Conservation (phyloP, 208 protist genomes). For the Leishmania mexicana region DNA sequence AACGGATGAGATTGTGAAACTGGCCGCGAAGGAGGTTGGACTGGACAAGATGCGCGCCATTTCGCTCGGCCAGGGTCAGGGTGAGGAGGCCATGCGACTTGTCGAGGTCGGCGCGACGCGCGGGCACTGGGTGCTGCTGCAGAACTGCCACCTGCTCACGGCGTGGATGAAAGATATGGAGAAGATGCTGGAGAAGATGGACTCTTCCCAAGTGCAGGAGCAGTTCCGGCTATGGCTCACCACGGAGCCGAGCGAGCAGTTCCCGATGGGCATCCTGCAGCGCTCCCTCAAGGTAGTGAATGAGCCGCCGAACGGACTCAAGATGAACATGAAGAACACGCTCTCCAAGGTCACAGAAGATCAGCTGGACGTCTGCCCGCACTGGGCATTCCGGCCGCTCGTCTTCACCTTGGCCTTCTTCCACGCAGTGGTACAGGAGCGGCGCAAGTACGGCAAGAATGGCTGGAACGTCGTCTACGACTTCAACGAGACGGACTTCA, state of each 20-base stretch:
- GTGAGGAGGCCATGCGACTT: conserved; percentile 95
- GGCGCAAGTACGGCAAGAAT: conserved; percentile 97
- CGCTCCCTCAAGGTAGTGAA: conserved; percentile 98
- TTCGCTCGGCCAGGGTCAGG: conserved; percentile 98
- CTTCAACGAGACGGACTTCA: conserved; percentile 99
- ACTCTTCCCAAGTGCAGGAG: conserved; percentile 93
- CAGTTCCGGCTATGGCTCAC: conserved; percentile 99
- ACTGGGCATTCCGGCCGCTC: conserved; percentile 96
- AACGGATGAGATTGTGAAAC: conserved; percentile 97
- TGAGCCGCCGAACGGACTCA: conserved; percentile 98
- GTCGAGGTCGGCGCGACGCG: conserved; percentile 94
- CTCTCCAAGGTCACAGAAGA: conserved; percentile 97
- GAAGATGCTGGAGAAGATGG: conserved; percentile 97
- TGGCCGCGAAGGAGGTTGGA: conserved; percentile 96
- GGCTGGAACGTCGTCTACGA: conserved; percentile 99
- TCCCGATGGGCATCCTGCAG: conserved; percentile 98
- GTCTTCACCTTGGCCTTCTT: conserved; percentile 99
- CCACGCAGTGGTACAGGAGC: conserved; percentile 99
- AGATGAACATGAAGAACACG: conserved; percentile 98
- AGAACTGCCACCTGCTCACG: conserved; percentile 99
- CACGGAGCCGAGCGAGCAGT: conserved; percentile 97
- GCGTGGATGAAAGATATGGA: conserved; percentile 98
- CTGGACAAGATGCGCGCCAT: conserved; percentile 95
- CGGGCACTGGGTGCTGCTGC: conserved; percentile 99
- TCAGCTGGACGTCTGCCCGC: conserved; percentile 92